phyloP scores from a whole-genome alignment of 2,329 filamentous ascomycete species.

The Penicillium nordicum region DNA sequence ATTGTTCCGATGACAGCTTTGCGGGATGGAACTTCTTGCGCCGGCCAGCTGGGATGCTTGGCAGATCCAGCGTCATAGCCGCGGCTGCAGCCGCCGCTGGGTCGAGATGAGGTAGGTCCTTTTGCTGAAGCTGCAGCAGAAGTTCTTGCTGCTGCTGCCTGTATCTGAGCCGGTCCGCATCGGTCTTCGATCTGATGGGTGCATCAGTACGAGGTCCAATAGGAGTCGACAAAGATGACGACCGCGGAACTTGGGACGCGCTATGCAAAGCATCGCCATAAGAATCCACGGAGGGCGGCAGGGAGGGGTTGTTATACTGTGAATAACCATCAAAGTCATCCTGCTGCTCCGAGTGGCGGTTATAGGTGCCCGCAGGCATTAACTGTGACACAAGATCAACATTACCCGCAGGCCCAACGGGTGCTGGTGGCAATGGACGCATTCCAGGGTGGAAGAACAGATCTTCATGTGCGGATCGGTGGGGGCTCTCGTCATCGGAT shows the following conservation, averaged over 20 bases:
- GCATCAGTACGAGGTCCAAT: slow-evolving; percentile 74
- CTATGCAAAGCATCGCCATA: slow-evolving; percentile 48
- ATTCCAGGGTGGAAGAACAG: slow-evolving; percentile 92
- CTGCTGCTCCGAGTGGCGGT: slow-evolving; percentile 43
- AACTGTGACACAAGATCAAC: slow-evolving; percentile 45
- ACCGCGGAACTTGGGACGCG: slow-evolving; percentile 59
- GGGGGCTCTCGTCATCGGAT: slow-evolving; percentile 61
- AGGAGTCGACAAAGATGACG: slow-evolving; percentile 76
- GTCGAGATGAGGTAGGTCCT: slow-evolving; percentile 48
- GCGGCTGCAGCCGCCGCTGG: slow-evolving; percentile 37
- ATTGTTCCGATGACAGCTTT: slow-evolving; percentile 76
- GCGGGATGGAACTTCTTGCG: slow-evolving; percentile 81
- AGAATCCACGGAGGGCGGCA: slow-evolving; percentile 48
- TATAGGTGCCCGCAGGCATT: slow-evolving; percentile 59
- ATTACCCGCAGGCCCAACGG: slow-evolving; percentile 54
- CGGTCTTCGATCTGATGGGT: slow-evolving; percentile 89
- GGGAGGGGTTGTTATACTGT: slow-evolving; percentile 38
- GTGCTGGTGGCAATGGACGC: slow-evolving; percentile 61
- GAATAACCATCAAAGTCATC: slow-evolving; percentile 38
- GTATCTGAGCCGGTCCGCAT: slow-evolving; percentile 66
- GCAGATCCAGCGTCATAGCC: slow-evolving; percentile 71
- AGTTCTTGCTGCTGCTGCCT: slow-evolving; percentile 55
- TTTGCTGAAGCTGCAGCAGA: slow-evolving; percentile 50
- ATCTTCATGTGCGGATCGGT: slow-evolving; percentile 74
- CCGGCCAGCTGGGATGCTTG: slow-evolving; percentile 73